phyloP scores from a whole-genome alignment of 768 basidiomycete species.

The Kwoniella heveanensis region DNA sequence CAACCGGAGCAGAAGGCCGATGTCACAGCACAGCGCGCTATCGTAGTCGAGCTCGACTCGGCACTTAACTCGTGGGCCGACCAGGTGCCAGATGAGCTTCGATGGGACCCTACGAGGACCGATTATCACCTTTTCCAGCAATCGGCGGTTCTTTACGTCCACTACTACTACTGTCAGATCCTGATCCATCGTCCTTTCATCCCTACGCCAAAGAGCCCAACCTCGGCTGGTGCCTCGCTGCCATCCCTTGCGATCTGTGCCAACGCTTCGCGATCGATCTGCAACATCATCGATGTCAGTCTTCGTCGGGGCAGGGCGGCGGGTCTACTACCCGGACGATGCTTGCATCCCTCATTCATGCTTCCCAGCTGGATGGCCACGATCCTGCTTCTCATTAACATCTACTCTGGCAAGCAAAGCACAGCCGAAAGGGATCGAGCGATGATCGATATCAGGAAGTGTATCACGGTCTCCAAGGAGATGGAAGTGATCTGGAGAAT shows the following conservation, averaged over 20 bases:
- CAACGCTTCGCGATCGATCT: constrained; percentile 77
- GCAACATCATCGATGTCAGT: constrained; percentile 69
- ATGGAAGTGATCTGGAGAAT: constrained; percentile 55
- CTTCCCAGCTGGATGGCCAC: constrained; percentile 60
- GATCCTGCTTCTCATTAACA: constrained; percentile 67
- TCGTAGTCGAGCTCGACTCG: constrained; percentile 69
- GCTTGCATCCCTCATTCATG: constrained; percentile 53
- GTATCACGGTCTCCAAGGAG: constrained; percentile 63
- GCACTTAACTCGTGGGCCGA: constrained; percentile 74
- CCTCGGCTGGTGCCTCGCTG: constrained; percentile 57
- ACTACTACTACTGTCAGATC: constrained; percentile 67
- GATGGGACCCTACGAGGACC: constrained; percentile 63
- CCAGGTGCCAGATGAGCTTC: constrained; percentile 65
- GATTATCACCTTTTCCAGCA: constrained; percentile 63
- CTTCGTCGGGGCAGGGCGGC: constrained; percentile 60
- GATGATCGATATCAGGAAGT: constrained; percentile 66
- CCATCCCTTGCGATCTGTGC: constrained; percentile 76
- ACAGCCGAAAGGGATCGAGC: constrained; percentile 60
- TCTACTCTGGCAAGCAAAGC: constrained; percentile 65
- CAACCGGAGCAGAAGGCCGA: constrained; percentile 52
- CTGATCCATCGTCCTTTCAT: constrained; percentile 78
- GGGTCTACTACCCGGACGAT: constrained; percentile 43
- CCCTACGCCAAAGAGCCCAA: constrained; percentile 63
- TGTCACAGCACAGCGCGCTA: constrained; percentile 52
- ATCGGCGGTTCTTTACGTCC: constrained; percentile 64